phyloP scores from a whole-genome alignment of 2,329 filamentous ascomycete genomes.

The Pseudogymnoascus destructans region DNA sequence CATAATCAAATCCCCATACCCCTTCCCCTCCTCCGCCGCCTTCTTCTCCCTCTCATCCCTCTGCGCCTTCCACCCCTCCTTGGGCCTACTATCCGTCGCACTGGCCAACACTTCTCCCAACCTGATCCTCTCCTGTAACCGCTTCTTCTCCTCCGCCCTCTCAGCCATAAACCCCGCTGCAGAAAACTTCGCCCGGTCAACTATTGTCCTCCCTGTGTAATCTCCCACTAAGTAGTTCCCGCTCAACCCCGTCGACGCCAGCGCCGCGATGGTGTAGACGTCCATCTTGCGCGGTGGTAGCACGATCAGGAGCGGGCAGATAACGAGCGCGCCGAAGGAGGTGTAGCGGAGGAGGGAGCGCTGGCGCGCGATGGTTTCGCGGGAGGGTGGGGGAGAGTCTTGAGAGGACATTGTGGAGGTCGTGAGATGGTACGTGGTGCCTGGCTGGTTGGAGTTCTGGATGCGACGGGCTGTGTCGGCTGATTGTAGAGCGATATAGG shows the following conservation, averaged over 20 bases:
- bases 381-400: background rate
- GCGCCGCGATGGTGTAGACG: conserved; percentile 42
- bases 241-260: conserved; percentile 26
- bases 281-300: conserved; percentile 51
- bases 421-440: background rate
- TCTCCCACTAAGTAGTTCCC: conserved; percentile 23
- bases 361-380: conserved; percentile 1
- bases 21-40: conserved; percentile 27
- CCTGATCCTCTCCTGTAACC: conserved; percentile 10
- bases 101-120: conserved; percentile 30
- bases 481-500: background rate
- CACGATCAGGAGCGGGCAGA: conserved; percentile 39
- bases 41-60: conserved; percentile 23
- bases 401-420: background rate
- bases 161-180: conserved; percentile 6
- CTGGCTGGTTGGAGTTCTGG: background rate
- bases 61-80: conserved; percentile 26
- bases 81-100: conserved; percentile 25
- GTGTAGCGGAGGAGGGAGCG: conserved; percentile 16
- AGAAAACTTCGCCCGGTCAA: conserved; percentile 15
- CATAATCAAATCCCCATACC: conserved; percentile 31
- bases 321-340: conserved; percentile 35
- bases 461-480: background rate
- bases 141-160: conserved; percentile 16
- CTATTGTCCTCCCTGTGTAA: conserved; percentile 22